Conservation (phyloP, 1,284 basidiomycete species). For the Austroboletus niveus region DNA sequence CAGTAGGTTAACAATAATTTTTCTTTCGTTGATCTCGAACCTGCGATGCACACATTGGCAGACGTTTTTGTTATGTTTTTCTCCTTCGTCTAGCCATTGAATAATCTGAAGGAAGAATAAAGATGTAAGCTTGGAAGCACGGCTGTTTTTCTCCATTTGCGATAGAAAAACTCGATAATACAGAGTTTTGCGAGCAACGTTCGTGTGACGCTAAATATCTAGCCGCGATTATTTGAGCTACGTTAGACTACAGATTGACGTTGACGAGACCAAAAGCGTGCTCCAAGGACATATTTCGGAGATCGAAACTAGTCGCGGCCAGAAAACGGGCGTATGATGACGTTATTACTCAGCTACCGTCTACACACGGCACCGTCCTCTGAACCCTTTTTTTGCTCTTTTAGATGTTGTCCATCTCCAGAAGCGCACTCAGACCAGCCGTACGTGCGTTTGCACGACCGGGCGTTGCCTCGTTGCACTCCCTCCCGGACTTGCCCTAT, state of each 20-base stretch:
- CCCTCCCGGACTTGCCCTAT: slow-evolving; percentile 88
- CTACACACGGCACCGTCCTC: neutral
- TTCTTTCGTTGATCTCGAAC: slow-evolving; percentile 2
- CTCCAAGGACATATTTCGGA: neutral
- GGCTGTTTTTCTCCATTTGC: too few species aligned
- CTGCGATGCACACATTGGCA: neutral
- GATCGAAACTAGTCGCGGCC: slow-evolving; percentile 3
- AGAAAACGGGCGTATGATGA: slow-evolving; percentile 10
- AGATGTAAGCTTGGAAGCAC: slow-evolving; percentile 4
- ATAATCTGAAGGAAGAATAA: slow-evolving; percentile 11
- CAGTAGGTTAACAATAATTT: slow-evolving; percentile 13
- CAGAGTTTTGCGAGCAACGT: too few species aligned
- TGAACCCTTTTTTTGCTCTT: neutral
- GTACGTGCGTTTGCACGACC: slow-evolving; percentile 39
- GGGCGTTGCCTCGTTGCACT: slow-evolving; percentile 50
- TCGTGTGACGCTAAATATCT: too few species aligned
- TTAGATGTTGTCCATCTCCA: slow-evolving; percentile 50
- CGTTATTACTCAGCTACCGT: slow-evolving; percentile 9
- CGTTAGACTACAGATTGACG: too few species aligned
- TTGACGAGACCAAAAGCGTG: too few species aligned
- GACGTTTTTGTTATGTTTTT: neutral
- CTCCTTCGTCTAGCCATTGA: neutral
- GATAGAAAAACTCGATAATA: too few species aligned
- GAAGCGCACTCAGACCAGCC: slow-evolving; percentile 39
- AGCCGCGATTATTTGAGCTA: too few species aligned